A percentile compares a stretch with the other conserved stretches of the same genome.
Conservation (phyloP, 805 yeast genomes). For the Ogataea dorogensis region DNA sequence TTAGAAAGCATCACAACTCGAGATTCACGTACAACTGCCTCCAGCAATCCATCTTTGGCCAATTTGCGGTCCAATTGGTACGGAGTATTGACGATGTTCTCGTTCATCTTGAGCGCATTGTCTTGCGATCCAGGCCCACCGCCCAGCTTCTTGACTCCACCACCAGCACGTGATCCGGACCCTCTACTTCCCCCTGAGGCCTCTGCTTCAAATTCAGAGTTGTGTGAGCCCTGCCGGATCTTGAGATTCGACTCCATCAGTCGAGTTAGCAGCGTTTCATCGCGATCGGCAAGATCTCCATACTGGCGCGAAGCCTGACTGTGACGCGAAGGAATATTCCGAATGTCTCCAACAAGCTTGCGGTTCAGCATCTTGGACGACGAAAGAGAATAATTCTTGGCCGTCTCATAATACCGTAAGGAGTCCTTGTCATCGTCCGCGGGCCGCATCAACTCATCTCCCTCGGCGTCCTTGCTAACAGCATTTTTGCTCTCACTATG, state of each 20-base stretch:
- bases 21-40: constrained; percentile 12
- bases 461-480: constrained; percentile 13
- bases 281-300: constrained; percentile 14
- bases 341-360: constrained; percentile 20
- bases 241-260: constrained; percentile 21
- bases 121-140: constrained; percentile 5
- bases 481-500: constrained; percentile 17
- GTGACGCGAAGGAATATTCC: constrained; percentile 11
- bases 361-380: constrained; percentile 18
- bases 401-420: constrained; percentile 20
- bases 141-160: constrained; percentile 6
- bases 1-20: constrained; percentile 24
- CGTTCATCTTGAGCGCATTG: constrained; percentile 20
- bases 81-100: constrained; percentile 20
- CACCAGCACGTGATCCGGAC: constrained; percentile 6
- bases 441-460: constrained; percentile 11
- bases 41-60: constrained; percentile 11
- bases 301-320: constrained; percentile 13
- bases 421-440: constrained; percentile 18
- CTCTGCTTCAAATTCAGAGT: constrained; percentile 14
- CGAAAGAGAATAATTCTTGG: constrained; percentile 18
- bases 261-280: constrained; percentile 19
- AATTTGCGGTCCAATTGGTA: constrained; percentile 5
- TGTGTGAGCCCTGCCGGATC: constrained; percentile 8
- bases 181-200: constrained; percentile 12